Base-by-base conservation (phyloP, 306 rosid genomes). In the Trifolium subterraneum region DNA sequence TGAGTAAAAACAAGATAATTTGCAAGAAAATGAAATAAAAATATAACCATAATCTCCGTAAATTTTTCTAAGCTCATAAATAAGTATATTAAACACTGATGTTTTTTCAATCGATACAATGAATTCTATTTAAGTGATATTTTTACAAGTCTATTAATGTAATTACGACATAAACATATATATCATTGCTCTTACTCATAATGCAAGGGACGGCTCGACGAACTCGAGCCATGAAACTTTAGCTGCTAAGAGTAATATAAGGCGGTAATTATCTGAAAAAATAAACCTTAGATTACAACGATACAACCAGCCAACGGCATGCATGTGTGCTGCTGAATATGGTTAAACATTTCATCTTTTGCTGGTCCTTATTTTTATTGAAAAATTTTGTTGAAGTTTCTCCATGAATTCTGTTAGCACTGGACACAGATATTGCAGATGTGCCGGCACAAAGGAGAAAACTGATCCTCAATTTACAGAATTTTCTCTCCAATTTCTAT, bases 381-480 rank as follows among this genome's bases (percentile, higher is more conserved):
- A 44, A 13, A 44, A 44, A 44, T 12, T 4, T 36, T 54, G 44
- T 42, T 54, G 25, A 36, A 55, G 78, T 35, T 55, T 45, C 75
- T 70, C 81, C 84, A 67, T 68, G 56, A 79, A 52, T 70, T 73
- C 80, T 74, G 77, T 75, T 79, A 60, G 88, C 80, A 77, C 83
- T 68, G 83, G 88, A 82, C 82, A 80, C 74, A 76, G 31, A 70
- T 58, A 73, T 76, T 80, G 79, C 80, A 77, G 69, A 82, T 74
- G 81, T 79, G 88, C 90, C 82, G 82, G 81, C 85, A 73, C 90
- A 64, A 25, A 64, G 84, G 78, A 73, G 83, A 82, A 82, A 74
- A 71, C 22, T 4, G 70, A 74, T 70, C 82, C 90, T 84, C 87
- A 79, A 85, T 88, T 82, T 88, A 88, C 90, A 87, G 79, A 76